A percentile compares a stretch with the other conserved stretches of the same genome.
Evolutionary conservation across 495 filamentous ascomycete genomes (phyloP).

Genomic region (Penicillium crystallinum): DNA sequence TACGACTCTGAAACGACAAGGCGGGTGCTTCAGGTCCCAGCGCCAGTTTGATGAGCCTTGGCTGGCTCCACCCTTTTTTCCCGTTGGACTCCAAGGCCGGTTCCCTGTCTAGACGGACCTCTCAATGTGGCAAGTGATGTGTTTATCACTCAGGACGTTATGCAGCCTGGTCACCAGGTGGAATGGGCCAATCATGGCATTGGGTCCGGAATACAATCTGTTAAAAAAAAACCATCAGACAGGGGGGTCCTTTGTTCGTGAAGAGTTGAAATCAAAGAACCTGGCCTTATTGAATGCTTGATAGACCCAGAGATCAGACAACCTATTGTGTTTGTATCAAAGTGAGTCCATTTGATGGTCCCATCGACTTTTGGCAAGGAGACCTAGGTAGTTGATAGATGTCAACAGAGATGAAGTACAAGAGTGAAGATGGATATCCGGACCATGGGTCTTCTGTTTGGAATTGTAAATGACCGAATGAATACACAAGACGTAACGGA

Average conservation of each 20-base stretch:
- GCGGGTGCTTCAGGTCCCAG: conserved; percentile 33
- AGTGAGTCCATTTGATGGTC: background rate
- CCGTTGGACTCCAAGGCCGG: conserved; percentile 8
- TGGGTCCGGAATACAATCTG: background rate
- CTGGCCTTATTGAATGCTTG: background rate
- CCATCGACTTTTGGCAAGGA: no score
- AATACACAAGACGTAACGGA: background rate
- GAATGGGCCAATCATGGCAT: conserved; percentile 1
- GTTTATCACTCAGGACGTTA: conserved; percentile 8
- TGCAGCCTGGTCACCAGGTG: conserved; percentile 17
- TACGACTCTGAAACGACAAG: conserved; percentile 28
- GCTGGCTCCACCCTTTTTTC: conserved; percentile 11
- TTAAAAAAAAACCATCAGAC: background rate
- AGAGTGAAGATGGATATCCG: background rate
- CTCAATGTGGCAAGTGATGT: conserved; percentile 14
- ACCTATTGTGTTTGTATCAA: background rate
- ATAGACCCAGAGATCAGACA: background rate
- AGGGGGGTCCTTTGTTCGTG: background rate
- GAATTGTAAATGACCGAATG: background rate
- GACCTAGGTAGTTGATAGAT: no score
- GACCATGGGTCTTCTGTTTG: background rate
- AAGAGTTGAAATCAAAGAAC: background rate
- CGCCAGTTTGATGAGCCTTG: conserved; percentile 31
- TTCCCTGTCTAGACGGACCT: background rate
- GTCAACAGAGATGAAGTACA: no score